phyloP scores from a whole-genome alignment of 257 asterid species.

The Cinchona pubescens region DNA sequence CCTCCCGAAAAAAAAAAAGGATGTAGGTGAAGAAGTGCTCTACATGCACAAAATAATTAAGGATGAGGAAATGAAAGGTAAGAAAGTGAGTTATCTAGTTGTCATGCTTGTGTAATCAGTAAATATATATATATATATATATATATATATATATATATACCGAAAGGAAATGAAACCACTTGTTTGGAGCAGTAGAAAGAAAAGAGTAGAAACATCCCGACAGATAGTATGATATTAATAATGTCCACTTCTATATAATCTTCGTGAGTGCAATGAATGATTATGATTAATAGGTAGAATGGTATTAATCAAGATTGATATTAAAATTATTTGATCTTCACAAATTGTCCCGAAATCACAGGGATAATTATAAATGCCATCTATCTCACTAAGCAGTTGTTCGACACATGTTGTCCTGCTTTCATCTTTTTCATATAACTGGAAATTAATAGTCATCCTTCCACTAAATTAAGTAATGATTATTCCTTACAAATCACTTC shows the following conservation, averaged over 20 bases:
- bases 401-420: not conserved
- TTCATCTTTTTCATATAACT: not conserved
- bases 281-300: not conserved
- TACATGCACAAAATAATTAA: too few species aligned
- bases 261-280: not conserved
- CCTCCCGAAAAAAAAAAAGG: too few species aligned
- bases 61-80: too few species aligned
- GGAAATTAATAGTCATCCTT: conserved; percentile 1
- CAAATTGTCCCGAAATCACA: not conserved
- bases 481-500: not conserved
- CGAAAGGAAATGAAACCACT: too few species aligned
- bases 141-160: too few species aligned
- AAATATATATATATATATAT: too few species aligned
- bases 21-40: too few species aligned
- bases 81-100: too few species aligned
- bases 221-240: not conserved
- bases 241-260: not conserved
- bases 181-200: not conserved
- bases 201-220: not conserved
- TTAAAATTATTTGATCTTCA: too few species aligned
- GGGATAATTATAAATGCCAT: not conserved
- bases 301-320: not conserved
- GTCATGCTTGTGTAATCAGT: too few species aligned
- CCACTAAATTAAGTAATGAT: not conserved
- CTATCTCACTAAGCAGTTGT: too few species aligned